These are phyloP conservation scores for Cubamyces sp. DNA, from an alignment of 768 basidiomycete species.

Conservation along the genomic window DNA sequence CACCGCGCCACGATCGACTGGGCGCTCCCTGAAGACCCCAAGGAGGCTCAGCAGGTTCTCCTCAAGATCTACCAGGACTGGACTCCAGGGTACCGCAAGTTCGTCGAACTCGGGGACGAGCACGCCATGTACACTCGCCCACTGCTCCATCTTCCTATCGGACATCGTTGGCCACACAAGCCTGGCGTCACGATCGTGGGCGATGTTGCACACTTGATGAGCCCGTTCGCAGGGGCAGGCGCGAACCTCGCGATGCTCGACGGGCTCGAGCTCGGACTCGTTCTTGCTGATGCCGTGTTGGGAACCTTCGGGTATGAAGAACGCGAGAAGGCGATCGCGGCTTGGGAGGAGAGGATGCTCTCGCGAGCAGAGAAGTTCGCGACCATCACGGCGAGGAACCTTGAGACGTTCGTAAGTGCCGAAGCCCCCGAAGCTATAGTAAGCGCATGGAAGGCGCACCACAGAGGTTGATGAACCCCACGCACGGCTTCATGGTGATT, in stretches of 20 bases:
- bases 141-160: slow-evolving; percentile 2
- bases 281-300: neutral
- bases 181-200: neutral
- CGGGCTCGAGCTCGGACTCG: slow-evolving; percentile 5
- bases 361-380: neutral
- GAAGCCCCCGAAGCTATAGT: neutral
- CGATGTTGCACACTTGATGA: slow-evolving; percentile 2
- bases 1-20: slow-evolving; percentile 8
- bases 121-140: neutral
- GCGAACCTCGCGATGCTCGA: slow-evolving; percentile 2
- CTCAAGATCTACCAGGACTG: slow-evolving; percentile 5
- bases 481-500: no score
- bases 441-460: no score
- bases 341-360: neutral
- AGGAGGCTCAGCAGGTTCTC: neutral
- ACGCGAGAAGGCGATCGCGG: neutral
- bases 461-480: no score
- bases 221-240: neutral
- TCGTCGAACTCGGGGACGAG: slow-evolving; percentile 6
- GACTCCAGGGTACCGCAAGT: slow-evolving; percentile 7
- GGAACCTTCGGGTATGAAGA: neutral
- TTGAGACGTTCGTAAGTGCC: neutral
- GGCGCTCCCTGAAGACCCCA: neutral
- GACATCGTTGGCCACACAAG: neutral
- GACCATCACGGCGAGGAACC: neutral